Evolutionary conservation across 2,329 filamentous ascomycete species (phyloP).

Genomic region (Sordariomycetes sp.): DNA sequence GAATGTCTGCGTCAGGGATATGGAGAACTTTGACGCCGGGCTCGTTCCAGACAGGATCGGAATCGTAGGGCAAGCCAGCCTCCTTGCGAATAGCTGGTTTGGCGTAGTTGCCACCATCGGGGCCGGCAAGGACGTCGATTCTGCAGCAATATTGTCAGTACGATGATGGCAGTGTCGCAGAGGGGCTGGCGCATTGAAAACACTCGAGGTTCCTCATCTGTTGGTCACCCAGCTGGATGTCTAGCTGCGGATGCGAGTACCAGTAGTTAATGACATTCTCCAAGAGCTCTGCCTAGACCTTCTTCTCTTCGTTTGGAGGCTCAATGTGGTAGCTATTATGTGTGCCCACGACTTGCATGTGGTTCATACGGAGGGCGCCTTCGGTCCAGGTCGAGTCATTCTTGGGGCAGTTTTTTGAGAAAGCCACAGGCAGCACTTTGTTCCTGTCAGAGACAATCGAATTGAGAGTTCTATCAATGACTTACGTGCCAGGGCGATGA

Average conservation of each 20-base stretch:
- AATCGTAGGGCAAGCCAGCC: constrained; percentile 14
- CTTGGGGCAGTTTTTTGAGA: constrained; percentile 4
- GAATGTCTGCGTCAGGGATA: constrained; percentile 37
- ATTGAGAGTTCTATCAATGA: neutral
- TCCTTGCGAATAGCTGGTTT: constrained; percentile 1
- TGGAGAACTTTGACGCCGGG: constrained; percentile 40
- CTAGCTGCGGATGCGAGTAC: constrained; percentile 35
- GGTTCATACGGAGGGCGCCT: constrained; percentile 33
- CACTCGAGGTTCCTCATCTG: constrained; percentile 35
- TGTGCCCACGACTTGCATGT: constrained; percentile 40
- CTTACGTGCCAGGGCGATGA: neutral
- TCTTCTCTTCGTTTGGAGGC: constrained; percentile 27
- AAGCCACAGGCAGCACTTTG: neutral
- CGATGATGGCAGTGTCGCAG: too few species aligned
- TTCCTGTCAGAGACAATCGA: neutral
- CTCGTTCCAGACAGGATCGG: constrained; percentile 25
- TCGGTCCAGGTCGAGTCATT: constrained; percentile 21
- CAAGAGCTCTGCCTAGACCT: constrained; percentile 25
- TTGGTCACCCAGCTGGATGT: constrained; percentile 33
- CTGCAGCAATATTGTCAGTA: neutral
- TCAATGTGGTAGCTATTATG: constrained; percentile 44
- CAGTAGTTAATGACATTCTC: constrained; percentile 28
- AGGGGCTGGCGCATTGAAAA: neutral
- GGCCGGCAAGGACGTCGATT: constrained; percentile 38
- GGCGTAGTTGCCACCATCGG: constrained; percentile 13